Conservation (phyloP, 257 asterid genomes). For the Ocimum tenuiflorum region DNA sequence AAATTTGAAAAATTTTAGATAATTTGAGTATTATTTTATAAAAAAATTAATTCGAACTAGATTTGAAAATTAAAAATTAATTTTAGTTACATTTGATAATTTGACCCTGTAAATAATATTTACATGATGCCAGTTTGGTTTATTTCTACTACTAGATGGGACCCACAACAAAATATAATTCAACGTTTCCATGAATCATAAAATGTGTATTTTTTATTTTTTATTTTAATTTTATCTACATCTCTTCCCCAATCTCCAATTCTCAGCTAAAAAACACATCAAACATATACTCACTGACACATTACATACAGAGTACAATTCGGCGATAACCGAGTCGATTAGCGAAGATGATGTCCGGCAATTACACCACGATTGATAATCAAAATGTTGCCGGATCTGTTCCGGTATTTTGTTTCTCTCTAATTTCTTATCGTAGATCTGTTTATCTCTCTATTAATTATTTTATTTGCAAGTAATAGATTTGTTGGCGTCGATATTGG, state of each 20-base stretch:
- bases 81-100: too few relatives aligned
- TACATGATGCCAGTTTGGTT: too few relatives aligned
- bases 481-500: conserved; percentile 10
- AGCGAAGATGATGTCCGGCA: conserved; percentile 86
- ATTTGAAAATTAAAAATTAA: too few relatives aligned
- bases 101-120: too few relatives aligned
- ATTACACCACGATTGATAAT: conserved; percentile 67
- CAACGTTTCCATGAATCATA: too few relatives aligned
- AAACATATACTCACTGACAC: background rate
- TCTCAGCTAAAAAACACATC: background rate
- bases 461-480: background rate
- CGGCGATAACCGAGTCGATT: conserved; percentile 12
- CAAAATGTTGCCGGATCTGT: conserved; percentile 90
- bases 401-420: conserved; percentile 39
- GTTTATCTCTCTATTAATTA: background rate
- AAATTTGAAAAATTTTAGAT: too few relatives aligned
- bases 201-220: too few relatives aligned
- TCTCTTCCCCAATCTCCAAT: conserved; percentile 10
- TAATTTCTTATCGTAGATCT: conserved; percentile 20
- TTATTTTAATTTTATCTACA: background rate
- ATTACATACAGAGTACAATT: background rate
- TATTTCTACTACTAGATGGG: too few relatives aligned
- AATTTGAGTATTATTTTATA: too few relatives aligned
- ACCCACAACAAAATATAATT: too few relatives aligned
- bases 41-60: too few relatives aligned